phyloP scores from a whole-genome alignment of 139 green algal genomes.

The Eudorina sp. region DNA sequence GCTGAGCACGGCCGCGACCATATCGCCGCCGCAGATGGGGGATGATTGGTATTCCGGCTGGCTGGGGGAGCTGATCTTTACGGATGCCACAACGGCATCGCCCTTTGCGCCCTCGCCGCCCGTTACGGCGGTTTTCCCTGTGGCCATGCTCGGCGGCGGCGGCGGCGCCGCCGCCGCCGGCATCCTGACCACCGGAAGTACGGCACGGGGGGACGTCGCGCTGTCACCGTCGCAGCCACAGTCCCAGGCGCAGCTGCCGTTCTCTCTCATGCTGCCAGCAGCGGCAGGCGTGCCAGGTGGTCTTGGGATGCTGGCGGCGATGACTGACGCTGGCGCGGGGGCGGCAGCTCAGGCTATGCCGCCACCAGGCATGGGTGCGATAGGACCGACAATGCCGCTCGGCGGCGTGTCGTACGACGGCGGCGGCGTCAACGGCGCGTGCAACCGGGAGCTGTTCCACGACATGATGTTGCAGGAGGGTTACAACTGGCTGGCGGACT shows the following conservation, averaged over 20 bases:
- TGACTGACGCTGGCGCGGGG: too few relatives aligned
- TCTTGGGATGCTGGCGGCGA: too few relatives aligned
- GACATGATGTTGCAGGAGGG: slow-evolving; percentile 50
- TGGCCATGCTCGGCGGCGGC: too few relatives aligned
- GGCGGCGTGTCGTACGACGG: too few relatives aligned
- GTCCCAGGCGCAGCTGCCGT: background rate
- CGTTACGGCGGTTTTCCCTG: background rate
- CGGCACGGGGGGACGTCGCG: too few relatives aligned
- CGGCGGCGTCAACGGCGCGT: background rate
- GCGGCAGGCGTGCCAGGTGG: too few relatives aligned
- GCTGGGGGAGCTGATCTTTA: background rate
- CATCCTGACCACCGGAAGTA: too few relatives aligned
- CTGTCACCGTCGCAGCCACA: background rate
- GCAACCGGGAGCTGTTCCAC: slow-evolving; percentile 37
- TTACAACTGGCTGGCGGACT: slow-evolving; percentile 45
- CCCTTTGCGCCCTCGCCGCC: background rate
- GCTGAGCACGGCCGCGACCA: background rate
- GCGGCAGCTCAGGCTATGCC: too few relatives aligned
- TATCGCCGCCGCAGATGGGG: background rate
- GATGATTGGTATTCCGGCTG: background rate
- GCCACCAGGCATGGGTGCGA: too few relatives aligned
- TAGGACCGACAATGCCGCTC: background rate
- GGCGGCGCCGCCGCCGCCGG: too few relatives aligned
- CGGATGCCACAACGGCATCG: background rate
- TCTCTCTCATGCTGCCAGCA: too few relatives aligned